Base-by-base conservation (phyloP, 805 yeast species). In the Myxozyma neglecta region DNA sequence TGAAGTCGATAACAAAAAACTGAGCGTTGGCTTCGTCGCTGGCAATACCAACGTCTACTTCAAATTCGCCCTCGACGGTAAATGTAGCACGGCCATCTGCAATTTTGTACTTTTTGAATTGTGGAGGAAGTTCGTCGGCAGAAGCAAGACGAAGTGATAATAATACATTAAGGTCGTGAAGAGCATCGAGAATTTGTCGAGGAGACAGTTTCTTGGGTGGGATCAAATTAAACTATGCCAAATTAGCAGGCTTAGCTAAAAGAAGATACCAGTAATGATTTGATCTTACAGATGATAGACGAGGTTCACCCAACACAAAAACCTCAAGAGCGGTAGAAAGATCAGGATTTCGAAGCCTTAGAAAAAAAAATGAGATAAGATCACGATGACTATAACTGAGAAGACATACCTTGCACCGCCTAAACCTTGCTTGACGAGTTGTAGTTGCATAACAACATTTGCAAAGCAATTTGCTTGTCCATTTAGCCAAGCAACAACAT, bases 291-390 rank as follows among this genome's bases (percentile, higher is more conserved):
- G 61, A 32, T 11, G 67, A 64, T 32, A 64, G 56, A 44, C 66
- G 61, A 5, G 67, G 67, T 10, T 56, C 35, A 3, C 96, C 96
- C 44, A 83, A 79, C 45, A 85, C 83, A 57, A 92, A 78, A 0
- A 94, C 97, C 71, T 93, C 96, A 67, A 93, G 76, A 0, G 96
- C 90, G 0, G 98, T 92, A 29, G 85, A 81, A 20, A 94, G 73
- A 74, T 94, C 99, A 0, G 97, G 94, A 73, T 90, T 90, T 5
- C 97, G 96, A 56, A 93, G 76, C 70, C 66, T 62, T 37, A 11
- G 11, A 34, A 29, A 3, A n/a, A 14, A 50, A 39, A 48, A 32
- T 37, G 9, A 10, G 14, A 50, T 5, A 16, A 34, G 18, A 36
- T 36, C 32, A 20, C 7, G 35, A 34, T 11, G 16, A 24, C 1